Evolutionary conservation across 257 asterid species (phyloP), one percentile per base, ranked within the genome.

Genomic region (Scutellaria baicalensis): DNA sequence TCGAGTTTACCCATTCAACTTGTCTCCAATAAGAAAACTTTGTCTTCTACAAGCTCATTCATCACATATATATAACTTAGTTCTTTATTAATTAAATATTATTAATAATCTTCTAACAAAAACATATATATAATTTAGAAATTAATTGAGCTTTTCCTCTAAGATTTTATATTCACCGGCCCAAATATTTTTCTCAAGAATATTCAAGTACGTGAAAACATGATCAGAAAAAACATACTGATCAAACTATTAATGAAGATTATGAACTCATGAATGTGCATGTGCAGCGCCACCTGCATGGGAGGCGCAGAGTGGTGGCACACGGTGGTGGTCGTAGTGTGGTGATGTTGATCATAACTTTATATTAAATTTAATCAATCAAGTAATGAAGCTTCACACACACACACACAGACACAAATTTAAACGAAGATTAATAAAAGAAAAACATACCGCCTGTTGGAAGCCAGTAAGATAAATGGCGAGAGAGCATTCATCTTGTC

Each of bases 401-500:
- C 0, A 18, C 4, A 68, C 0, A 17, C 20, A 23, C n/a, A 63
- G 0, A 51, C 0, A 66, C 6, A 11, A 10, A 1, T n/a, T n/a
- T n/a, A n/a, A n/a, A n/a, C n/a, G 35, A 21, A 35, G 1, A 33
- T n/a, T n/a, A n/a, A n/a, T n/a, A 0, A 65, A 12, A 1, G 43
- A 6, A 57, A 4, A 59, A 58, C 52, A 4, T 79, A 86, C 92
- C 73, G 89, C 92, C 21, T 86, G 89, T 33, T 86, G 92, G 44
- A 81, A 65, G 36, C 89, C 89, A 0, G 89, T 47, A 10, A 86
- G 87, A 69, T 83, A 86, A 79, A 86, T 86, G 55, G 91, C 86
- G 67, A 83, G 84, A 8, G 91, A 79, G 70, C 91, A 85, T 51
- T 83, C 79, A 47, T 85, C 87, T 75, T 85, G 52, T 7, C 89